Evolutionary conservation across 768 basidiomycete genomes (phyloP).

Genomic region (Guyanaporus albipodus): DNA sequence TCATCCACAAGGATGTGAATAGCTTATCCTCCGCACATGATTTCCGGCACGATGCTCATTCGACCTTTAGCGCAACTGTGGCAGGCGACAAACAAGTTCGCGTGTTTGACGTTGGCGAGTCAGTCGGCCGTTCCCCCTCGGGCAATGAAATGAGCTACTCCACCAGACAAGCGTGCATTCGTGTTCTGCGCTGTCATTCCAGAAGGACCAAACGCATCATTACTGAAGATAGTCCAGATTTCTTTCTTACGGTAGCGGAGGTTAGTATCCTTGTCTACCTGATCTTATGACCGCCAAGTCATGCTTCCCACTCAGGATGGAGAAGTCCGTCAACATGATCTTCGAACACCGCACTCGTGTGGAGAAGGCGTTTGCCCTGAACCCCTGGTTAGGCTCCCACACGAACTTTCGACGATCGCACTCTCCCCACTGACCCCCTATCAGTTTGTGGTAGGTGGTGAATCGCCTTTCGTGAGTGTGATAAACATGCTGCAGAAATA

Average conservation of each 20-base stretch:
- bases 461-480: constrained; percentile 64
- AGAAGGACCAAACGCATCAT: constrained; percentile 74
- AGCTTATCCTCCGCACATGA: constrained; percentile 14
- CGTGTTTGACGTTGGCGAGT: constrained; percentile 65
- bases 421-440: constrained; percentile 77
- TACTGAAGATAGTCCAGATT: constrained; percentile 72
- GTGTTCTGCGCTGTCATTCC: constrained; percentile 64
- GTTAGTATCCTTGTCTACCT: constrained; percentile 34
- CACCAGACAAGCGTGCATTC: constrained; percentile 45
- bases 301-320: constrained; percentile 58
- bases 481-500: background rate
- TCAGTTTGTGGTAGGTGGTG: constrained; percentile 82
- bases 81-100: constrained; percentile 74
- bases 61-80: constrained; percentile 54
- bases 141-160: constrained; percentile 45
- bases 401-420: constrained; percentile 69
- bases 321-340: constrained; percentile 82
- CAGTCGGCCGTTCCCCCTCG: constrained; percentile 34
- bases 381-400: constrained; percentile 61
- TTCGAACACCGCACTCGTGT: constrained; percentile 70
- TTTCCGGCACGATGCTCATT: constrained; percentile 6
- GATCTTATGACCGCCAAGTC: constrained; percentile 12
- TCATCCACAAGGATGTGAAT: constrained; percentile 73
- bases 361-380: constrained; percentile 53
- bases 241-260: constrained; percentile 79